Percentiles rank a stretch among this genome's conserved stretches.
phyloP scores from a whole-genome alignment of 257 asterid species.

The Euphrasia confusa region DNA sequence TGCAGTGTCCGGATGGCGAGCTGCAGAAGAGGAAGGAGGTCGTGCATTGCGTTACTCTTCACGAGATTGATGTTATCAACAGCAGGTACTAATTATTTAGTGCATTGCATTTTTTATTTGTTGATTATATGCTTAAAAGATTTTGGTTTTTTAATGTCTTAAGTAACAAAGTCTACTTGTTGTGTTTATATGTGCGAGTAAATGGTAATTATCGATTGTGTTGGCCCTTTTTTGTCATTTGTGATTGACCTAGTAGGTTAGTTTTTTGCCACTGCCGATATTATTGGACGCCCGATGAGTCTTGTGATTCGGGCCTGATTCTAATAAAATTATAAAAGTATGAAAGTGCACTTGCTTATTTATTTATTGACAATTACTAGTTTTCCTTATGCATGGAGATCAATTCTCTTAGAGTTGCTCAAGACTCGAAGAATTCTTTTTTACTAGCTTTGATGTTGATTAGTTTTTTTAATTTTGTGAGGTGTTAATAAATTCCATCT shows the following conservation, averaged over 20 bases:
- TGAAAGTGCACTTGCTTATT: not conserved
- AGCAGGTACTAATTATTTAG: slow-evolving; percentile 49
- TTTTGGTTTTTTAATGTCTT: not conserved
- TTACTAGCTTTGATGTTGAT: not conserved
- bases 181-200: too few species aligned
- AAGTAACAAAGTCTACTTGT: too few species aligned
- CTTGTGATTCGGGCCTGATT: not conserved
- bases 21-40: slow-evolving; percentile 95
- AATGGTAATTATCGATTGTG: too few species aligned
- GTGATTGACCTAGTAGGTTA: not conserved
- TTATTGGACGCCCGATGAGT: not conserved
- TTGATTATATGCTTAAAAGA: not conserved
- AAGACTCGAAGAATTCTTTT: not conserved
- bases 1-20: slow-evolving; percentile 98
- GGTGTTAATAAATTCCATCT: not conserved
- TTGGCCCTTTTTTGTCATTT: not conserved
- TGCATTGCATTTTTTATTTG: not conserved
- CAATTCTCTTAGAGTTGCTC: not conserved
- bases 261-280: not conserved
- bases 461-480: not conserved
- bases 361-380: not conserved
- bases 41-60: slow-evolving; percentile 88
- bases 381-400: not conserved
- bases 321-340: too few species aligned
- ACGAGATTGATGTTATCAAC: slow-evolving; percentile 89